Evolutionary conservation across 176 grass and related monocot genomes (phyloP), one percentile per base, ranked within the genome.

Genomic region (Triticum dicoccoides): DNA sequence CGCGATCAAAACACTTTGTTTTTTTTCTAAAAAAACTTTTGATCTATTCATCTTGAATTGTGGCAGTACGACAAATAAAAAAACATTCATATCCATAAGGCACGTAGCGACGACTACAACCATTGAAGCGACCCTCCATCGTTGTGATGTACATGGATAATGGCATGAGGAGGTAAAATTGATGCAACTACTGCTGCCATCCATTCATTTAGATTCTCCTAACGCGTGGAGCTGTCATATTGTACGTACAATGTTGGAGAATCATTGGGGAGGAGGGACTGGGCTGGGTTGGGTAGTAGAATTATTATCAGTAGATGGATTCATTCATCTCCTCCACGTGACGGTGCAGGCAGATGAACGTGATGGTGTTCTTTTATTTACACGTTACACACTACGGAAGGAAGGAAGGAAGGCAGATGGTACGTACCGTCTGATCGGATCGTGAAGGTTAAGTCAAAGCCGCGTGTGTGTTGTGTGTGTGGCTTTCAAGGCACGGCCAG

Each of bases 401-500:
- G 52, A 2, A 56, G 3, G 44, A 6, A 56, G 52, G 52, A 3
- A 54, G 51, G 52, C 20, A 59, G 54, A 59, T 21, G 54, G 0
- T 20, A 21, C 54, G 54, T 59, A 21, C 54, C 54, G 54, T 59
- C 54, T 20, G 18, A 59, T 59, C 17, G 2, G 54, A 59, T 59
- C 17, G 15, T 79, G 52, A 13, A 63, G 13, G 37, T 27, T 27
- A 62, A 47, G 25, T 64, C 10, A 32, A 79, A 70, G 65, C 8
- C 58, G 77, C 27, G 77, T 69, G 73, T 81, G 47, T 51, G 12
- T 15, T 17, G 45, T 6, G 49, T 52, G 51, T 18, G 51, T 81
- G 70, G 18, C 54, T 59, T 59, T 59, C 54, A 89, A 89, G 78
- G 70, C 83, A 89, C 68, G 78, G 8, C 32, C 52, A 37, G 20